Percentiles rank a stretch among this genome's conserved stretches.
phyloP scores from a whole-genome alignment of 2,329 filamentous ascomycete species.

The Cladosporium sp. region DNA sequence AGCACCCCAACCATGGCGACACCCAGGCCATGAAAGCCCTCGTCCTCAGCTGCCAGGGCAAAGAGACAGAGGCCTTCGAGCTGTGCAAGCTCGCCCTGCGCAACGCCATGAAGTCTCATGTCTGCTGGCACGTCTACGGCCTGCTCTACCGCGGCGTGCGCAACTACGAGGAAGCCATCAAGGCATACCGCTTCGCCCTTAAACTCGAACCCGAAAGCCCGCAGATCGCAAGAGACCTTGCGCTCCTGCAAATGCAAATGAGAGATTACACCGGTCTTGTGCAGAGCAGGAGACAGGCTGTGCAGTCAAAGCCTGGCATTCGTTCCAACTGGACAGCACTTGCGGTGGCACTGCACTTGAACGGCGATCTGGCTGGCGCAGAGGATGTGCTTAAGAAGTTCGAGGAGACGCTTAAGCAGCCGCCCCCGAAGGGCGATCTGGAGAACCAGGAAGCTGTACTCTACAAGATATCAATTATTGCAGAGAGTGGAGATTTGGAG shows the following conservation, averaged over 20 bases:
- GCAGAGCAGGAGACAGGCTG: conserved; percentile 83
- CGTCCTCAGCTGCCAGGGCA: conserved; percentile 89
- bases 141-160: conserved; percentile 89
- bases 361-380: conserved; percentile 81
- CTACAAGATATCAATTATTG: conserved; percentile 95
- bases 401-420: conserved; percentile 85
- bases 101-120: conserved; percentile 98
- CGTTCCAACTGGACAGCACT: conserved; percentile 98
- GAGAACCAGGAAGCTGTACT: conserved; percentile 92
- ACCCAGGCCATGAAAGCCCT: conserved; percentile 99
- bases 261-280: conserved; percentile 93
- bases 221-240: conserved; percentile 92
- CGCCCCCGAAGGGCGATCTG: conserved; percentile 74
- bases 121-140: conserved; percentile 99
- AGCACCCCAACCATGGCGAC: conserved; percentile 93
- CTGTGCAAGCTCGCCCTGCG: conserved; percentile 90
- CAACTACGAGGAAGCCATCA: conserved; percentile 98
- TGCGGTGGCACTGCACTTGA: conserved; percentile 87
- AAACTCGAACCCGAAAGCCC: conserved; percentile 89
- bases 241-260: conserved; percentile 92
- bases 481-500: conserved; percentile 80
- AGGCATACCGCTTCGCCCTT: conserved; percentile 96
- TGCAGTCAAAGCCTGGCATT: conserved; percentile 77
- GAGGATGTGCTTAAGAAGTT: conserved; percentile 90
- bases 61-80: conserved; percentile 90